Percentiles rank a stretch among this genome's conserved stretches.
phyloP scores from a whole-genome alignment of 768 basidiomycete species.

The Pleurotus platypus region DNA sequence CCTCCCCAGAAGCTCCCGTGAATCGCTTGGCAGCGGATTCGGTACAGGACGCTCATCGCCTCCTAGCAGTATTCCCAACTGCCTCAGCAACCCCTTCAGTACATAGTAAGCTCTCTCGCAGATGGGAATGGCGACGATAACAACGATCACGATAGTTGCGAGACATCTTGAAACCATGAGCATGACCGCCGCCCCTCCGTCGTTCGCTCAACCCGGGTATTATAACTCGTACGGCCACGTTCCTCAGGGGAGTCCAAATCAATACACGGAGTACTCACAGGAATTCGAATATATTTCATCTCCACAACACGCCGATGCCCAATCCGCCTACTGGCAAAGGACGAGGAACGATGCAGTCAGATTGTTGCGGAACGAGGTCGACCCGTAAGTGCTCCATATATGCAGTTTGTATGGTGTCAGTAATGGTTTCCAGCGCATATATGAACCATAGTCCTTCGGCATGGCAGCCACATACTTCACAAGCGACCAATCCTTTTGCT shows the following conservation, averaged over 20 bases:
- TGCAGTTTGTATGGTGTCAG: neutral
- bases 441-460: constrained; percentile 37
- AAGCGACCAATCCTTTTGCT: constrained; percentile 54
- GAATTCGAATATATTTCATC: constrained; percentile 55
- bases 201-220: constrained; percentile 58
- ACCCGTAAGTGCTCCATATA: constrained; percentile 35
- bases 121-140: neutral
- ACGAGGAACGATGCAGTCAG: constrained; percentile 59
- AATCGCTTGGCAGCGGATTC: constrained; percentile 34
- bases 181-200: constrained; percentile 54
- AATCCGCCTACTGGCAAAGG: constrained; percentile 61
- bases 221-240: constrained; percentile 34
- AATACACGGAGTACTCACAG: constrained; percentile 66
- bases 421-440: constrained; percentile 30
- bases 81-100: constrained; percentile 75
- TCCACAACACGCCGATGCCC: constrained; percentile 37
- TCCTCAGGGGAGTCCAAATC: constrained; percentile 29
- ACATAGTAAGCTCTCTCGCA: constrained; percentile 48
- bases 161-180: constrained; percentile 63
- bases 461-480: constrained; percentile 48
- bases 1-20: constrained; percentile 9
- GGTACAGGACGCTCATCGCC: constrained; percentile 63
- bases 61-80: constrained; percentile 68
- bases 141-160: constrained; percentile 39
- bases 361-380: constrained; percentile 52